phyloP scores from a whole-genome alignment of 441 rosid genomes.

The Brassica balearica region DNA sequence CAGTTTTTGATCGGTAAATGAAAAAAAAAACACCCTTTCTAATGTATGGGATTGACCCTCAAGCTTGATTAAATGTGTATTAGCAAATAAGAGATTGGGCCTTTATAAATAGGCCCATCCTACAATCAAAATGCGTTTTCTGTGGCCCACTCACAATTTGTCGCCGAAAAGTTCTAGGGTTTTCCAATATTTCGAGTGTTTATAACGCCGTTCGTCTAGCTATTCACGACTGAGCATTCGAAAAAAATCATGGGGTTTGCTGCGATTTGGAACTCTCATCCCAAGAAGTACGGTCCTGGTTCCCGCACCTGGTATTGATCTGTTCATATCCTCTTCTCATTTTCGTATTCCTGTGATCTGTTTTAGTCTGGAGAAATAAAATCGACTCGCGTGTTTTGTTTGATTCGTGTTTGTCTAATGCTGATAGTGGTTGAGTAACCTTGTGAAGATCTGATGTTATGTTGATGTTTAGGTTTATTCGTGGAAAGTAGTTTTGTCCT shows the following conservation, averaged over 20 bases:
- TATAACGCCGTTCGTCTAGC: conserved; percentile 11
- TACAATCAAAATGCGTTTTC: too few relatives aligned
- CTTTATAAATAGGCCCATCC: too few relatives aligned
- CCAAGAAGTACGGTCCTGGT: conserved; percentile 56
- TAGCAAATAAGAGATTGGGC: too few relatives aligned
- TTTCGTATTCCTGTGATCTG: background rate
- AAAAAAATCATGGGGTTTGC: conserved; percentile 46
- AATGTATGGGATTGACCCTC: too few relatives aligned
- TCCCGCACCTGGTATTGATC: conserved; percentile 48
- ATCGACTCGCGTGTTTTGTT: background rate
- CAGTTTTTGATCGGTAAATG: too few relatives aligned
- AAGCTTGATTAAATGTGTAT: too few relatives aligned
- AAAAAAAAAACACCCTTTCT: too few relatives aligned
- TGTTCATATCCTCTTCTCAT: background rate
- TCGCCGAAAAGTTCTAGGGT: conserved; percentile 13
- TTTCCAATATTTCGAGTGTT: background rate
- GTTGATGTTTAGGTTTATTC: background rate
- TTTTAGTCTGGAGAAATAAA: background rate
- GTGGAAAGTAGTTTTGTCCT: background rate
- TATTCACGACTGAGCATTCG: background rate
- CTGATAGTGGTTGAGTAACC: too few relatives aligned
- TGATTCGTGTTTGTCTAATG: background rate
- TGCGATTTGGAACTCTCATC: conserved; percentile 53
- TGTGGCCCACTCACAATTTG: too few relatives aligned
- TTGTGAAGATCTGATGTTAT: background rate